Conservation (phyloP, 2,329 filamentous ascomycete species). For the Coleophoma crateriformis region DNA sequence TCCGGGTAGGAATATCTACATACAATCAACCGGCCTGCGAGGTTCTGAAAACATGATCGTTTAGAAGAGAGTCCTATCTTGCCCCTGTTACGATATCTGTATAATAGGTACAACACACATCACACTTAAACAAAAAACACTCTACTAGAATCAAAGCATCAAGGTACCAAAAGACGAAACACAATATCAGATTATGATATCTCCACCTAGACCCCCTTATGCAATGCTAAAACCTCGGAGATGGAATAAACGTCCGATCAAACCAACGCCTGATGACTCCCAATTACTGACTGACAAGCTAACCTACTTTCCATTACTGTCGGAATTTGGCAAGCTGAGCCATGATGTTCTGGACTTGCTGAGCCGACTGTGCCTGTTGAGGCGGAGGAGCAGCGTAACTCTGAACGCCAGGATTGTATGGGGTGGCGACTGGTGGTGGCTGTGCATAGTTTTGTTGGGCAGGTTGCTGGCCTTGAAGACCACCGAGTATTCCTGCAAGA, state of each 20-base stretch:
- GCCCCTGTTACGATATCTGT: too few relatives aligned
- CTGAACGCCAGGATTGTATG: constrained; percentile 20
- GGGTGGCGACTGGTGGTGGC: constrained; percentile 20
- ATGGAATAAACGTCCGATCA: too few relatives aligned
- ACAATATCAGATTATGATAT: neutral
- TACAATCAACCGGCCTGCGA: too few relatives aligned
- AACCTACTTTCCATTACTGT: constrained; percentile 31
- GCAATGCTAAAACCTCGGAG: neutral
- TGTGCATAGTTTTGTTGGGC: constrained; percentile 29
- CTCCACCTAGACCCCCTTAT: neutral
- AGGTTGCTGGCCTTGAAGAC: constrained; percentile 16
- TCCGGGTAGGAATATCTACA: too few relatives aligned
- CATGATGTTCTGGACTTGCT: constrained; percentile 69
- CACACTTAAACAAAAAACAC: too few relatives aligned
- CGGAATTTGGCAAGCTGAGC: constrained; percentile 63
- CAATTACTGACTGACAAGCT: neutral
- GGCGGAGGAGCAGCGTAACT: constrained; percentile 13
- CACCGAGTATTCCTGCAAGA: constrained; percentile 23
- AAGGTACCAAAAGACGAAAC: neutral
- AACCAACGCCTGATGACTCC: neutral
- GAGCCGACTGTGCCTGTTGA: constrained; percentile 32
- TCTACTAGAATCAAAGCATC: too few relatives aligned
- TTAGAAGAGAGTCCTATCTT: too few relatives aligned
- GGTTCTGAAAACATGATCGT: too few relatives aligned
- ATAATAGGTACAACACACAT: too few relatives aligned